These are phyloP conservation scores for Pleodorina starrii DNA, from an alignment of 139 green algal species.

Conservation along the genomic window DNA sequence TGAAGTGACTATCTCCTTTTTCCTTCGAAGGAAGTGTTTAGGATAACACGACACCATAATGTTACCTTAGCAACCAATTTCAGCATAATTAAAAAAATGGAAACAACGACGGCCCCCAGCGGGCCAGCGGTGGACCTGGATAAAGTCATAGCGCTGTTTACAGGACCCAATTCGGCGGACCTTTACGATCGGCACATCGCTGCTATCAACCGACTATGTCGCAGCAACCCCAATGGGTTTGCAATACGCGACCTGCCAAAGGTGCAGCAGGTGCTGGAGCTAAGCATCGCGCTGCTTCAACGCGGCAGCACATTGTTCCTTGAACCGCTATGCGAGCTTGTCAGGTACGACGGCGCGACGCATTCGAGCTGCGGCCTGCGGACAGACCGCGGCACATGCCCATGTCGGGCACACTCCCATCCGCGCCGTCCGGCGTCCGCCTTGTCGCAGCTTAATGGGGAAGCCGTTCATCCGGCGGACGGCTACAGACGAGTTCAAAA, in stretches of 20 bases:
- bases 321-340: constrained; percentile 49
- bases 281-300: constrained; percentile 54
- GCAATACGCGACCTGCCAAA: constrained; percentile 61
- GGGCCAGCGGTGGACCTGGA: constrained; percentile 42
- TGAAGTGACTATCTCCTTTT: background rate
- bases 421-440: no score
- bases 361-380: background rate
- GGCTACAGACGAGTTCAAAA: constrained; percentile 49
- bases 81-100: background rate
- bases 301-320: constrained; percentile 40
- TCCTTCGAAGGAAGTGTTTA: background rate
- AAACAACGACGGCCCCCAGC: background rate
- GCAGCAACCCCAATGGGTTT: constrained; percentile 39
- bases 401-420: no score
- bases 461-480: constrained; percentile 39
- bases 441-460: background rate
- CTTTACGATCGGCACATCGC: constrained; percentile 60
- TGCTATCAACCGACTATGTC: constrained; percentile 49
- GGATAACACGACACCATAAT: background rate
- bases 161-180: constrained; percentile 41
- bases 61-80: background rate
- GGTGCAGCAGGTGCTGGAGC: constrained; percentile 60
- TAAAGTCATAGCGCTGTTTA: constrained; percentile 60
- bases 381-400: constrained; percentile 11
- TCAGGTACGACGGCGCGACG: constrained; percentile 44